Evolutionary conservation across 495 filamentous ascomycete species (phyloP), one percentile per base, ranked within the genome.

Genomic region (Penicillium turbatum): DNA sequence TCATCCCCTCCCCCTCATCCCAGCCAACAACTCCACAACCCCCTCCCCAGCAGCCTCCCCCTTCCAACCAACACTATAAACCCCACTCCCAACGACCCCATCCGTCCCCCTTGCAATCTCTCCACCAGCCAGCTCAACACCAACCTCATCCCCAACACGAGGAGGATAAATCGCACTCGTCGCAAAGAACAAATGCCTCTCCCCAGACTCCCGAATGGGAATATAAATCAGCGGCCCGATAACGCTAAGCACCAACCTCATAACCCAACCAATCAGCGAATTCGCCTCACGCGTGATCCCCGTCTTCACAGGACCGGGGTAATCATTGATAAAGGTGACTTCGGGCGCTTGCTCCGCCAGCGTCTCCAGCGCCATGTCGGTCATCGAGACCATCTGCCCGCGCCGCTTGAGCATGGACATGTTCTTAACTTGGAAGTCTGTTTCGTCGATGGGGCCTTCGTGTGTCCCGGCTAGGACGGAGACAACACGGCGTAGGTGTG

Each of bases 251-350:
- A 62, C 24, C n/a, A 52, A 48, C 5, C 29, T 29, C 5, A 51
- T 8, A 11, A 60, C 4, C 16, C 54, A 49, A 15, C 45, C 15
- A 6, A 58, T 0, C 0, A 55, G n/a, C 0, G 63, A 62, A 13
- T 63, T 39, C 0, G 45, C 43, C 17, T 61, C 55, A 5, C 67
- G 51, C 31, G 57, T 45, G 3, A 77, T 27, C 15, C 63, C 66
- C 6, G 74, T 76, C 47, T 74, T 67, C 17, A 86, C 82, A 0
- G 69, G 6, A 3, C 83, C 83, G 0, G 84, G 84, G 52, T 68
- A 82, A 29, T 70, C 63, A 55, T 86, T 81, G 0, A 85, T 61
- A 61, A 86, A 86, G 27, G 65, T 66, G n/a, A 86, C 72, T 19
- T 76, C 63, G 0, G 83, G 82, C 5, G 79, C 70, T 52, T 62